Evolutionary conservation across 192 early-diverging fungal genomes (phyloP), one percentile per base, ranked within the genome.

Genomic region (Coemansia javaensis): DNA sequence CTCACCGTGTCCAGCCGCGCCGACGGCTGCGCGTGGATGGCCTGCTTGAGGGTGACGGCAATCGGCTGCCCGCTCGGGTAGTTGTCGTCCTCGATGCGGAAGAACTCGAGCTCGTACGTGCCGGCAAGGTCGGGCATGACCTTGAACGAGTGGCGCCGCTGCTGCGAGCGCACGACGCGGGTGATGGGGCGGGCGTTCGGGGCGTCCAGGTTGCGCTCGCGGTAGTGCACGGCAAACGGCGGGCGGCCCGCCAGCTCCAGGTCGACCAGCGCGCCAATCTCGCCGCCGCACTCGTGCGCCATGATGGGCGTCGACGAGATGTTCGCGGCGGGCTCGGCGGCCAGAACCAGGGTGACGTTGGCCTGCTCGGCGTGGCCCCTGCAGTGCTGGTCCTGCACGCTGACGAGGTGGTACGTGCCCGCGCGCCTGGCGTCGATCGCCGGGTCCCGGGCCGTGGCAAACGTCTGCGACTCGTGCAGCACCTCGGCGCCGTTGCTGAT

Each of bases 221-320:
- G 65, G 35, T 69, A 76, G 32, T 64, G 53, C 3, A 76, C 44
- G 12, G 50, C 50, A 44, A 68, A 76, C 2, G 73, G 73, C 12
- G 73, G 61, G 1, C 65, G 52, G 7, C 73, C 73, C 0, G 51
- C 14, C 32, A 76, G 53, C 56, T 76, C 61, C 22, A 76, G 47
- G 4, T 47, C 57, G 8, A 76, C 18, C 44, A 60, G 50, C 4
- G 61, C 60, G 32, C 73, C 73, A 18, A 76, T 69, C 31, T 56
- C 60, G 14, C 73, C 73, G 22, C 56, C 73, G 30, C 73, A 76
- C 34, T 67, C 73, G 28, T 48, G 63, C n/a, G 73, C 59, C 21
- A 53, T 69, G 14, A 76, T 64, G 1, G 73, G 46, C 30, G 53
- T 36, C 22, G 73, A 44, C n/a, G 49, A 50, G 22, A 76, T 35